phyloP scores from a whole-genome alignment of 129 eudicot species.

The Artemisia annua region DNA sequence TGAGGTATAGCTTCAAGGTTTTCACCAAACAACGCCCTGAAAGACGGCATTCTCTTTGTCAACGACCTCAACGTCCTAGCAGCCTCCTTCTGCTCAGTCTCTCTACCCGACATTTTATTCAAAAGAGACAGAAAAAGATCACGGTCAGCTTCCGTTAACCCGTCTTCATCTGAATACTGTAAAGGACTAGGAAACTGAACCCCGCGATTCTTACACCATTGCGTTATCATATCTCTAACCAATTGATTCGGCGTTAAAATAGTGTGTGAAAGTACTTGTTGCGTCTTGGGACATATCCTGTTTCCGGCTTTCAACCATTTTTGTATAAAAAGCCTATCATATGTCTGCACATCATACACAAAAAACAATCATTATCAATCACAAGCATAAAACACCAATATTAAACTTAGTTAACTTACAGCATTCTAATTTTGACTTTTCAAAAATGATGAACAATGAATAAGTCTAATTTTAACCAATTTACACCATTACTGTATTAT shows the following conservation, averaged over 20 bases:
- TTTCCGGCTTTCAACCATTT: conserved; percentile 92
- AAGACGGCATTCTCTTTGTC: conserved; percentile 78
- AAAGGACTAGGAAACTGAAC: conserved; percentile 56
- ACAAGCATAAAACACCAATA: neutral
- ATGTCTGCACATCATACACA: conserved; percentile 60
- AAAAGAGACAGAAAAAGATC: conserved; percentile 59
- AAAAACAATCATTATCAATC: conserved; percentile 7
- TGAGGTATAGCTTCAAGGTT: conserved; percentile 58
- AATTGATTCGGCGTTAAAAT: conserved; percentile 75
- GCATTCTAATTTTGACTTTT: too few relatives aligned
- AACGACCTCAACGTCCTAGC: conserved; percentile 72
- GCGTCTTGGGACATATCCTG: conserved; percentile 78
- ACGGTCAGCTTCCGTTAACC: conserved; percentile 58
- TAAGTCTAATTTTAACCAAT: too few relatives aligned
- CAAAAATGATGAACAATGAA: neutral
- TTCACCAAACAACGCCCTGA: conserved; percentile 89
- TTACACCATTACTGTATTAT: too few relatives aligned
- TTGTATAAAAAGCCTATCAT: conserved; percentile 80
- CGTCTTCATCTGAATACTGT: conserved; percentile 51
- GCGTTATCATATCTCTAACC: conserved; percentile 70
- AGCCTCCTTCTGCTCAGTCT: conserved; percentile 74
- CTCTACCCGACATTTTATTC: conserved; percentile 61
- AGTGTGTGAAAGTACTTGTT: conserved; percentile 91
- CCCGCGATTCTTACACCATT: conserved; percentile 85
- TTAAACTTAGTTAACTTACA: neutral